Evolutionary conservation across 306 rosid genomes (phyloP).

Genomic region (Fragaria ananassa): DNA sequence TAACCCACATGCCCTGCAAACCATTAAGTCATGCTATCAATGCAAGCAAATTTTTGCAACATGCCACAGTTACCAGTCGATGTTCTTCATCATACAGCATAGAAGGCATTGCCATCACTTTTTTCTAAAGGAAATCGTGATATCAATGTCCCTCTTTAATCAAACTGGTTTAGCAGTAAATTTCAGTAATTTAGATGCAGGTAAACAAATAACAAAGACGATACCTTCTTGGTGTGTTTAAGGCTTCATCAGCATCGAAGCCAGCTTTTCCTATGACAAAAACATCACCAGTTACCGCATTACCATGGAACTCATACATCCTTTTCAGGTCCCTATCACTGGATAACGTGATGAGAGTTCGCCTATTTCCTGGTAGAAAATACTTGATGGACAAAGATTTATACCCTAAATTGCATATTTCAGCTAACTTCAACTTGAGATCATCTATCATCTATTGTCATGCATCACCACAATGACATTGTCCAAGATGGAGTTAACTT

Average conservation of each 20-base stretch:
- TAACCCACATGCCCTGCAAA: conserved; percentile 42
- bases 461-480: no score
- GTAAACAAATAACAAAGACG: conserved; percentile 2
- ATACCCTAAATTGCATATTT: conserved; percentile 37
- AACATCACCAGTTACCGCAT: conserved; percentile 48
- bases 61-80: not conserved
- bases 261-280: conserved; percentile 41
- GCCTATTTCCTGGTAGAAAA: conserved; percentile 51
- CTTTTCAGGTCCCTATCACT: conserved; percentile 49
- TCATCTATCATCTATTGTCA: conserved; percentile 28
- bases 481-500: no score
- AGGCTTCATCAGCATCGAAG: conserved; percentile 23
- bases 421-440: conserved; percentile 47
- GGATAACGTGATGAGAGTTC: conserved; percentile 44
- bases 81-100: not conserved
- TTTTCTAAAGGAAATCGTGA: not conserved
- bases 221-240: conserved; percentile 37
- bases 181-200: not conserved
- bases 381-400: conserved; percentile 46
- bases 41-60: not conserved
- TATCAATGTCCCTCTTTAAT: not conserved
- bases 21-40: conserved; percentile 12
- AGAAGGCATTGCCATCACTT: conserved; percentile 16
- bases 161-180: conserved; percentile 4
- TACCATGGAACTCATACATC: conserved; percentile 50